Conservation (phyloP, 2,329 filamentous ascomycete species). For the Aspergillus sp. region DNA sequence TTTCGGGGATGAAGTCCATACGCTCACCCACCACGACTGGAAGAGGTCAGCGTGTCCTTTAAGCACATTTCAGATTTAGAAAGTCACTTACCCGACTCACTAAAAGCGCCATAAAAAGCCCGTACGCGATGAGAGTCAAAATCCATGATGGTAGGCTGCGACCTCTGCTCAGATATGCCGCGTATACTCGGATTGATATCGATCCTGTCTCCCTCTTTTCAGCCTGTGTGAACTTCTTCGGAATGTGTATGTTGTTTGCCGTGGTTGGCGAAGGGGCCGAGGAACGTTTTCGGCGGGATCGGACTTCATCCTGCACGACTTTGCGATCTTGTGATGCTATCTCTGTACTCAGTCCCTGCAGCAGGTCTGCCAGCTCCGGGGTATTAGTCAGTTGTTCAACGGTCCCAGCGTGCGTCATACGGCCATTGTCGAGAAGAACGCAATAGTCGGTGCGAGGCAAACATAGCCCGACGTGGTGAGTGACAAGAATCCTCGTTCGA, state of each 20-base stretch:
- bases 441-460: conserved; percentile 70
- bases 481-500: conserved; percentile 74
- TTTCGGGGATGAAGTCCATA: conserved; percentile 40
- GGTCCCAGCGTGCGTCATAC: conserved; percentile 61
- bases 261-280: conserved; percentile 10
- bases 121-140: conserved; percentile 53
- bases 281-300: conserved; percentile 8
- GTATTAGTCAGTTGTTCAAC: conserved; percentile 55
- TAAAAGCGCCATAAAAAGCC: conserved; percentile 53
- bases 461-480: conserved; percentile 73
- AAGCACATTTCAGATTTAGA: background rate
- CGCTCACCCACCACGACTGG: conserved; percentile 48
- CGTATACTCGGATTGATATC: conserved; percentile 66
- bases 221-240: conserved; percentile 73
- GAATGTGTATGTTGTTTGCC: conserved; percentile 25
- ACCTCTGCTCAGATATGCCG: conserved; percentile 63
- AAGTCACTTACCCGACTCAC: conserved; percentile 46
- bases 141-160: conserved; percentile 63
- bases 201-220: conserved; percentile 70
- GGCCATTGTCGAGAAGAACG: conserved; percentile 69
- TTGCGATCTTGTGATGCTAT: conserved; percentile 28
- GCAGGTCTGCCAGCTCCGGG: conserved; percentile 42
- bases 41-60: background rate
- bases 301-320: conserved; percentile 11
- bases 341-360: conserved; percentile 40